Conservation (phyloP, 495 filamentous ascomycete species). For the Neurospora pannonica region DNA sequence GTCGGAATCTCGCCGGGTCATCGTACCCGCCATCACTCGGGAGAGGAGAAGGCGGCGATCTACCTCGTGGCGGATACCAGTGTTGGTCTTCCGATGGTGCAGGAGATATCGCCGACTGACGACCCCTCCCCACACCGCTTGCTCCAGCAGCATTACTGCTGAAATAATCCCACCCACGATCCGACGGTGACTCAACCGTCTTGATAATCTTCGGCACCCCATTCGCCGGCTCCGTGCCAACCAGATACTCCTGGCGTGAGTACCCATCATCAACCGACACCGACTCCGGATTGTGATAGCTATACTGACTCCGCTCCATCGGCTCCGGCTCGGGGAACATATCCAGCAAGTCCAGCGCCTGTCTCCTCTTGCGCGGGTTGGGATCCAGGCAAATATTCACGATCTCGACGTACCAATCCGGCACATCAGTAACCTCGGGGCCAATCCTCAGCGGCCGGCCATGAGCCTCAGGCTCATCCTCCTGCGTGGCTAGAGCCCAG, state of each 20-base stretch:
- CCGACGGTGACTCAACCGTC: conserved; percentile 16
- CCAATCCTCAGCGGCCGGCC: conserved; percentile 54
- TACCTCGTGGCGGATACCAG: conserved; percentile 33
- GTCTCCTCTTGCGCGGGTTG: conserved; percentile 32
- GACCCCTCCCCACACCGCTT: not conserved
- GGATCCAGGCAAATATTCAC: conserved; percentile 36
- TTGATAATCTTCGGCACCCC: conserved; percentile 17
- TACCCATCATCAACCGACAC: conserved; percentile 26
- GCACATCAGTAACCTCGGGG: conserved; percentile 27
- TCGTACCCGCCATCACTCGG: conserved; percentile 28
- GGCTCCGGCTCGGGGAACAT: conserved; percentile 27
- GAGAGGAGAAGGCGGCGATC: conserved; percentile 37
- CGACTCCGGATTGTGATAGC: conserved; percentile 11
- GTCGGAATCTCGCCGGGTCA: conserved; percentile 10
- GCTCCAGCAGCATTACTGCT: not conserved
- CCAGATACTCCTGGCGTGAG: conserved; percentile 22
- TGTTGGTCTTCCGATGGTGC: conserved; percentile 20
- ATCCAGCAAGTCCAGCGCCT: conserved; percentile 31
- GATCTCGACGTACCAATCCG: conserved; percentile 34
- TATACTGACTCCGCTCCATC: conserved; percentile 18
- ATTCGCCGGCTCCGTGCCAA: conserved; percentile 14
- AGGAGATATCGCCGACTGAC: not conserved
- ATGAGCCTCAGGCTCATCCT: conserved; percentile 82
- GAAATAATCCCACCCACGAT: not conserved
- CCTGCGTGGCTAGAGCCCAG: conserved; percentile 79